phyloP scores from a whole-genome alignment of 495 filamentous ascomycete genomes.

The Entonaema liquescens region DNA sequence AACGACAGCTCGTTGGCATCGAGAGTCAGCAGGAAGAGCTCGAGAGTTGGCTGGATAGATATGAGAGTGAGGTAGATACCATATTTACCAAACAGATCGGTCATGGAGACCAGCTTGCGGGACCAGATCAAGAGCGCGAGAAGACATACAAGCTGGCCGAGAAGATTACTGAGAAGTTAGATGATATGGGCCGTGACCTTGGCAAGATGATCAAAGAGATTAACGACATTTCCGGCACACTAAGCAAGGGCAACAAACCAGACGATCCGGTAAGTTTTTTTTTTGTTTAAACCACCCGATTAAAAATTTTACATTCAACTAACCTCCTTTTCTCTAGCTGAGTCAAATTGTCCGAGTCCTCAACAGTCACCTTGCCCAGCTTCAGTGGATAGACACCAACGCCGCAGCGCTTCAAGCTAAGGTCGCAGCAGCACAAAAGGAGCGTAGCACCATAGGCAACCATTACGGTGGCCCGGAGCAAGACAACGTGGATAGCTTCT shows the following conservation, averaged over 20 bases:
- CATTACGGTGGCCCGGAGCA: constrained; percentile 64
- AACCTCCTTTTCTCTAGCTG: constrained; percentile 62
- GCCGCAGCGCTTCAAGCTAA: constrained; percentile 81
- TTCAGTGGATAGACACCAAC: constrained; percentile 90
- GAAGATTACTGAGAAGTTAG: constrained; percentile 83
- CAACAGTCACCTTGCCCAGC: constrained; percentile 85
- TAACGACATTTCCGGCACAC: constrained; percentile 80
- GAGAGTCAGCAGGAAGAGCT: constrained; percentile 94
- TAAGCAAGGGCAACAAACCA: constrained; percentile 86
- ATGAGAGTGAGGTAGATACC: constrained; percentile 87
- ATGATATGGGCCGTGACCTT: constrained; percentile 91
- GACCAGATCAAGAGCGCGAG: constrained; percentile 94
- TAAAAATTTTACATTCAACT: constrained; percentile 4
- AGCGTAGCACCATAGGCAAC: constrained; percentile 70
- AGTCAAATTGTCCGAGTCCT: constrained; percentile 93
- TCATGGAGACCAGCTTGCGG: constrained; percentile 74
- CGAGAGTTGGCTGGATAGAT: constrained; percentile 81
- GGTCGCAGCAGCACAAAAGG: constrained; percentile 79
- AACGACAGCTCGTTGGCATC: constrained; percentile 84
- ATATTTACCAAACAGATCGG: constrained; percentile 75
- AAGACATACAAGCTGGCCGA: constrained; percentile 92
- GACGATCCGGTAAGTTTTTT: constrained; percentile 83
- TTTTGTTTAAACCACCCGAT: background rate
- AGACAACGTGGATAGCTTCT: constrained; percentile 82
- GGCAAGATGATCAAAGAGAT: constrained; percentile 97